A percentile compares a stretch with the other conserved stretches of the same genome.
Evolutionary conservation across 805 yeast genomes (phyloP).

Genomic region (Zygotorulaspora chibaensis): DNA sequence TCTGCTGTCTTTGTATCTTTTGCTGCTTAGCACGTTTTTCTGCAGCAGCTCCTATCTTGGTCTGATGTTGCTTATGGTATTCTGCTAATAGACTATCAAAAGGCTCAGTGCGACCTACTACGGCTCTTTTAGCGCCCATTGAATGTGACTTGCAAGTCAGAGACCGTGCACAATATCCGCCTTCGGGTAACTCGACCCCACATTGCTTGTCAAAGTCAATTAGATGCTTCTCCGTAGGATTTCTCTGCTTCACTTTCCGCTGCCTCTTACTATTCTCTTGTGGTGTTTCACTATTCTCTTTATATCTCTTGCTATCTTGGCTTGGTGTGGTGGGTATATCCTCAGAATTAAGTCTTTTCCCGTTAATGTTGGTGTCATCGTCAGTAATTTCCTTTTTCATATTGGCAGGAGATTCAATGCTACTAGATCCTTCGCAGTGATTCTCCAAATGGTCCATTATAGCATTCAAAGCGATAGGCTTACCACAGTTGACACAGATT

Average conservation of each 20-base stretch:
- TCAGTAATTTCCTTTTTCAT: slow-evolving; percentile 10
- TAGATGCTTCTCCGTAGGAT: slow-evolving; percentile 64
- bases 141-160: slow-evolving; percentile 96
- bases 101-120: slow-evolving; percentile 87
- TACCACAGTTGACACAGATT: slow-evolving; percentile 33
- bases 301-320: slow-evolving; percentile 14
- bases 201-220: slow-evolving; percentile 90
- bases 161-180: slow-evolving; percentile 95
- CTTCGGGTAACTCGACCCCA: slow-evolving; percentile 90
- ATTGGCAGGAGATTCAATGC: slow-evolving; percentile 7
- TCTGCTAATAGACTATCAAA: slow-evolving; percentile 84
- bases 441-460: slow-evolving; percentile 31
- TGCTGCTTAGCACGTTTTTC: slow-evolving; percentile 74
- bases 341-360: slow-evolving; percentile 16
- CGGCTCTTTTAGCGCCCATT: slow-evolving; percentile 97
- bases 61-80: slow-evolving; percentile 89
- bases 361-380: slow-evolving; percentile 16
- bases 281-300: slow-evolving; percentile 11
- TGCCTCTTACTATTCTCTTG: slow-evolving; percentile 26
- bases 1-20: slow-evolving; percentile 32
- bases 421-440: slow-evolving; percentile 21
- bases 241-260: slow-evolving; percentile 47
- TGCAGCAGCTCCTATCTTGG: slow-evolving; percentile 77
- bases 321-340: slow-evolving; percentile 22
- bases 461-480: slow-evolving; percentile 27